These are phyloP conservation scores for Furcasterigmium furcatum DNA, from an alignment of 2,329 filamentous ascomycete species.

Conservation along the genomic window DNA sequence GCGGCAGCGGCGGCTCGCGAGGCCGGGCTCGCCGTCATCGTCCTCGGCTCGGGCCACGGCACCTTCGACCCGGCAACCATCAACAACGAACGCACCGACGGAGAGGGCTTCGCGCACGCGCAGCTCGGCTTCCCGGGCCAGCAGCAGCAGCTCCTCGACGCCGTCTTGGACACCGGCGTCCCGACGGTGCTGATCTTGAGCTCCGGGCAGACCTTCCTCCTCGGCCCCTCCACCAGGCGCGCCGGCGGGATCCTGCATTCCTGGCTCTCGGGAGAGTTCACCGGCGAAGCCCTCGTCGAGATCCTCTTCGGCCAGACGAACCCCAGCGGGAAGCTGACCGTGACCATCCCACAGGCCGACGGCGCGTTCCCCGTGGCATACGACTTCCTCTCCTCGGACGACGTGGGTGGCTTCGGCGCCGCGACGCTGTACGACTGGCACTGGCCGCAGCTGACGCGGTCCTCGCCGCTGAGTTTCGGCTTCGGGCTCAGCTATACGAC, in stretches of 20 bases:
- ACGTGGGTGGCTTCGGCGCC: conserved; percentile 55
- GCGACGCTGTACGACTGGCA: conserved; percentile 52
- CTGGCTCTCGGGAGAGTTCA: conserved; percentile 62
- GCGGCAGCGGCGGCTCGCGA: conserved; percentile 22
- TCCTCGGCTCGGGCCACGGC: conserved; percentile 22
- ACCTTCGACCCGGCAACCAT: conserved; percentile 17
- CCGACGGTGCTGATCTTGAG: conserved; percentile 24
- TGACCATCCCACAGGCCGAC: conserved; percentile 44
- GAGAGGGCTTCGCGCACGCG: conserved; percentile 25
- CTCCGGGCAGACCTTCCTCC: conserved; percentile 25
- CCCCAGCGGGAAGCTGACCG: conserved; percentile 37
- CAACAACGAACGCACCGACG: conserved; percentile 26
- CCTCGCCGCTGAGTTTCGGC: conserved; percentile 53
- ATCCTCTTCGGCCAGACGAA: conserved; percentile 61
- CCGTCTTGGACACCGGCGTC: conserved; percentile 23
- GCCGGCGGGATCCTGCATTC: conserved; percentile 58
- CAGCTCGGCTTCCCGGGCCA: conserved; percentile 24
- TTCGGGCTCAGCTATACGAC: conserved; percentile 65
- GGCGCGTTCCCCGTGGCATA: conserved; percentile 59
- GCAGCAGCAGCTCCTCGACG: conserved; percentile 29
- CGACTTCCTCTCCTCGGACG: conserved; percentile 59
- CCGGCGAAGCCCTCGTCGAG: conserved; percentile 59
- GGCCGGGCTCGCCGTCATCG: conserved; percentile 22
- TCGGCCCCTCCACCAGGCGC: conserved; percentile 20
- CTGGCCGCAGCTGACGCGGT: conserved; percentile 29